Evolutionary conservation across 345 rosid genomes (phyloP), one percentile per base, ranked within the genome.

Genomic region (Adansonia digitata): DNA sequence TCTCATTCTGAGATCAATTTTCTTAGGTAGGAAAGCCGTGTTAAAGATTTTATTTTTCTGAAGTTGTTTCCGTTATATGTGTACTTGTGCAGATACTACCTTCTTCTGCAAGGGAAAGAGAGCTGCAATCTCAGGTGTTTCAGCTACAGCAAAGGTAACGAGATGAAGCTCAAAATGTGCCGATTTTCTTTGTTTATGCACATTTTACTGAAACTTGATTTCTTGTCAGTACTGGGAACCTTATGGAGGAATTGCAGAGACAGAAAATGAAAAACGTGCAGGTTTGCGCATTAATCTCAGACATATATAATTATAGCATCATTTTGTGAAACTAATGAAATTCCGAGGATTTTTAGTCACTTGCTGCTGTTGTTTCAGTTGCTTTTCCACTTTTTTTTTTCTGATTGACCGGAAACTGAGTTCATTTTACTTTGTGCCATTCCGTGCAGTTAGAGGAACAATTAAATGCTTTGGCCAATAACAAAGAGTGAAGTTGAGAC

Each of bases 61-160:
- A 14, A 35, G 52, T 22, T 66, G 52, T 42, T 66, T 7, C 2
- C 37, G 8, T 57, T 34, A 35, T 77, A 69, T 46, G 67, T 78
- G 61, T 71, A 42, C 68, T 31, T 56, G 26, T 86, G 84, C 88
- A 94, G 98, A 61, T 76, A 31, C 77, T 85, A 76, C 84, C 92
- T 74, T 79, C 85, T 51, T 84, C 90, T 29, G 49, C 75, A 20
- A 83, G 85, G 82, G 97, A 94, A 80, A 91, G 80, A 78, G 97
- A 92, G 80, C 88, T 94, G 76, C 92, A 86, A 77, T 78, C 89
- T 69, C 91, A 88, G 85, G 74, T 89, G 81, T 76, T 82, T 74
- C 77, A 75, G 78, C 91, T 94, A 45, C 97, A 92, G 75, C 95
- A 88, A 78, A 91, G 91, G 98, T 92, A 92, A 46, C 15, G 52